These are phyloP conservation scores for Sporodiniella umbellata DNA, from an alignment of 371 early-diverging fungal species.

Conservation along the genomic window DNA sequence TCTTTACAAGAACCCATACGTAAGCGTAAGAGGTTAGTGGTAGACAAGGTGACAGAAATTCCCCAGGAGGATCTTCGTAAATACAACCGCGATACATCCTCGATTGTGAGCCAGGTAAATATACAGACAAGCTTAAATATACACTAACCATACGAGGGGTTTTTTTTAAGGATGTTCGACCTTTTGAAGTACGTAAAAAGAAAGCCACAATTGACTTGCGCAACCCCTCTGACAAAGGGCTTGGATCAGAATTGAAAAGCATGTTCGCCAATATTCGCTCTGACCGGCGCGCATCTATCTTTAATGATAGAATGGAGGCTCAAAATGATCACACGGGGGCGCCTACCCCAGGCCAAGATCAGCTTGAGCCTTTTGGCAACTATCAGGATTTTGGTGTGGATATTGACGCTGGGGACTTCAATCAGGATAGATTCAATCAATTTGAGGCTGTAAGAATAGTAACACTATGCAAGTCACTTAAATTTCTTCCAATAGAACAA, in stretches of 20 bases:
- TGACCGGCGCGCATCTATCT: slow-evolving; percentile 17
- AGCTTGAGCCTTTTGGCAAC: slow-evolving; percentile 6
- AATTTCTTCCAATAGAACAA: background rate
- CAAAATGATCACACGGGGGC: slow-evolving; percentile 8
- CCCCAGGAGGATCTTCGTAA: slow-evolving; percentile 48
- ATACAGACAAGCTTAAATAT: background rate
- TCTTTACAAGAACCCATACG: slow-evolving; percentile 10
- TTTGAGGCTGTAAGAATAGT: background rate
- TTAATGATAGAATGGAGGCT: background rate
- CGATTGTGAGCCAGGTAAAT: slow-evolving; percentile 29
- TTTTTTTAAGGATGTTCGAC: background rate
- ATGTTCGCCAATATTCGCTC: slow-evolving; percentile 13
- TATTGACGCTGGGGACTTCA: slow-evolving; percentile 1
- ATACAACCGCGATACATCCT: slow-evolving; percentile 49
- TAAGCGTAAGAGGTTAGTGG: slow-evolving; percentile 57
- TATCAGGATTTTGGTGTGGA: slow-evolving; percentile 27
- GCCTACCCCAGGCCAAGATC: slow-evolving; percentile 7
- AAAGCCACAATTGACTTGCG: slow-evolving; percentile 4
- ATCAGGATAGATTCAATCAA: background rate
- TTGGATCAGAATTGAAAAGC: slow-evolving; percentile 8
- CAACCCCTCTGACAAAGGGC: slow-evolving; percentile 1
- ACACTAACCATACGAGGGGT: background rate
- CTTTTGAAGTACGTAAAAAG: background rate
- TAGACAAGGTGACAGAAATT: slow-evolving; percentile 72
- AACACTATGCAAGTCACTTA: background rate